These are phyloP conservation scores for Cardiospermum halicacabum DNA, from an alignment of 345 rosid genomes.

Conservation along the genomic window DNA sequence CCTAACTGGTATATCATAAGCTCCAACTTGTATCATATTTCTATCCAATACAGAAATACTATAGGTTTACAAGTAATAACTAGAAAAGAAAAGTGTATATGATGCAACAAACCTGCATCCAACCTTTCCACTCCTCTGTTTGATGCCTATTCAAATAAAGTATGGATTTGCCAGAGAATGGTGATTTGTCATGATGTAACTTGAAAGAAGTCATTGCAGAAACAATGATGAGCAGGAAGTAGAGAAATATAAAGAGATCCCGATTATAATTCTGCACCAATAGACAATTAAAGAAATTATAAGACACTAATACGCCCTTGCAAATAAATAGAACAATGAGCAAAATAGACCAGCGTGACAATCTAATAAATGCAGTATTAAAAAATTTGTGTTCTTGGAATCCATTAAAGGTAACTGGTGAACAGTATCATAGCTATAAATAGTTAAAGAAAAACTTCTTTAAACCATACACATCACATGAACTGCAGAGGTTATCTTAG, in stretches of 20 bases:
- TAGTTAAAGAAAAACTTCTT: not conserved
- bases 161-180: slow-evolving; percentile 80
- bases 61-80: not conserved
- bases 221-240: slow-evolving; percentile 91
- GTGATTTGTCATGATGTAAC: slow-evolving; percentile 80
- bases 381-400: not conserved
- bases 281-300: slow-evolving; percentile 16
- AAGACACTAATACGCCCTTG: slow-evolving; percentile 16
- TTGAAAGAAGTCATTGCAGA: slow-evolving; percentile 91
- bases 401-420: not conserved
- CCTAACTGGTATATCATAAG: slow-evolving; percentile 1
- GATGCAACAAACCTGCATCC: slow-evolving; percentile 92
- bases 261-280: slow-evolving; percentile 76
- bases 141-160: slow-evolving; percentile 96
- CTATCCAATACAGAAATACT: too few species aligned
- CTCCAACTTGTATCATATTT: not conserved
- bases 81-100: not conserved
- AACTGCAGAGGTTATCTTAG: not conserved
- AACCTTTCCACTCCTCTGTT: slow-evolving; percentile 99
- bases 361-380: not conserved
- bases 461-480: not conserved
- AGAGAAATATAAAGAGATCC: slow-evolving; percentile 88
- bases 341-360: not conserved
- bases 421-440: not conserved
- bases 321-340: not conserved